Evolutionary conservation across 352 stramenopile species (phyloP).

Genomic region (Pythium aristosporum): DNA sequence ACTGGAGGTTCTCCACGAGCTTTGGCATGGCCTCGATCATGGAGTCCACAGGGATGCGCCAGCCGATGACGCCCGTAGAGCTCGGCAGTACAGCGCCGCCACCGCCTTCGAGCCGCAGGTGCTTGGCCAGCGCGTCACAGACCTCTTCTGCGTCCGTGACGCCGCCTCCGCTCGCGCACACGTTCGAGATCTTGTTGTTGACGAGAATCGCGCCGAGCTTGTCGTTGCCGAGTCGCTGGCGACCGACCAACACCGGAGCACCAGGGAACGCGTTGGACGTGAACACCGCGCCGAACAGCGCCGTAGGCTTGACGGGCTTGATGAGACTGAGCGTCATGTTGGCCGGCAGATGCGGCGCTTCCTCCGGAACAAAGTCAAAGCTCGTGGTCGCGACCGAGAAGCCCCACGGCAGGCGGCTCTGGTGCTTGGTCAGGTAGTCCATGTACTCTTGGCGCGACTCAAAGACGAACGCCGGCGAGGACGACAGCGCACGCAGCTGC

Average conservation of each 20-base stretch:
- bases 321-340: conserved; percentile 90
- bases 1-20: conserved; percentile 89
- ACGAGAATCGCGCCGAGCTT: conserved; percentile 95
- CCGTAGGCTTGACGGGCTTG: conserved; percentile 78
- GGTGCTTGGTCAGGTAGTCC: conserved; percentile 68
- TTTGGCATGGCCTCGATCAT: conserved; percentile 82
- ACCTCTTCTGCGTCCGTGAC: conserved; percentile 93
- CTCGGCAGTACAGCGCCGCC: conserved; percentile 91
- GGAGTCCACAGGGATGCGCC: conserved; percentile 94
- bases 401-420: conserved; percentile 83
- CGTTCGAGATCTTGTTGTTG: conserved; percentile 99
- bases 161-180: conserved; percentile 93
- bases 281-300: conserved; percentile 89
- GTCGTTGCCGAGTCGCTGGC: conserved; percentile 85
- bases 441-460: conserved; percentile 82
- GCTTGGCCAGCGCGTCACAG: conserved; percentile 90
- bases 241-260: conserved; percentile 89
- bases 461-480: conserved; percentile 72
- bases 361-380: conserved; percentile 82
- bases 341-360: conserved; percentile 74
- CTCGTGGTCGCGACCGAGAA: conserved; percentile 82
- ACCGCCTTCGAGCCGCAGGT: conserved; percentile 79
- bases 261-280: conserved; percentile 91
- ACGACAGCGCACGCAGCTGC: conserved; percentile 10
- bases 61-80: conserved; percentile 98